Conservation (phyloP, 2,329 filamentous ascomycete genomes). For the Sclerotinia glacialis region DNA sequence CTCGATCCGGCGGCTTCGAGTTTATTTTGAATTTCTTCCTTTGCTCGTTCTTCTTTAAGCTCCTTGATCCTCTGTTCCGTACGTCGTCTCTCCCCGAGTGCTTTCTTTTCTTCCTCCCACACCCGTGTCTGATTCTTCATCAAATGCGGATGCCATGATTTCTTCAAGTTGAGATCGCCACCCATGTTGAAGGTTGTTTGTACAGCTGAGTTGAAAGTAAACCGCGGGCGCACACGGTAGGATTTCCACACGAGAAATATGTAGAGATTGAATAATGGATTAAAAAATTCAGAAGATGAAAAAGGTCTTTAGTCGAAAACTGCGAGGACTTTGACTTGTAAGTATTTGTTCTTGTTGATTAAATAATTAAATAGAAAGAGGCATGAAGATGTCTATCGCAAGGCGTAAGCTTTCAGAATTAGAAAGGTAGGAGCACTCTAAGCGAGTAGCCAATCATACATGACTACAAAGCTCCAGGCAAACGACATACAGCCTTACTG, state of each 20-base stretch:
- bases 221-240: no score
- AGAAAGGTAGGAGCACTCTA: constrained; percentile 8
- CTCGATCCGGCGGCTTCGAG: constrained; percentile 85
- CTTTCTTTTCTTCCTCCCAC: constrained; percentile 88
- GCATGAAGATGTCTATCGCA: background rate
- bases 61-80: constrained; percentile 90
- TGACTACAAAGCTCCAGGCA: constrained; percentile 2
- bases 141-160: constrained; percentile 89
- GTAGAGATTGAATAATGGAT: background rate
- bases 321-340: background rate
- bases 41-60: constrained; percentile 86
- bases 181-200: constrained; percentile 63
- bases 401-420: constrained; percentile 14
- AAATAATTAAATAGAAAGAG: background rate
- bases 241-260: background rate
- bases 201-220: background rate
- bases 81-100: constrained; percentile 89
- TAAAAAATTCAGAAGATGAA: background rate
- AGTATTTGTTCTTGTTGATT: background rate
- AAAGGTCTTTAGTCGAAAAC: background rate
- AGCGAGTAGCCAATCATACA: constrained; percentile 18
- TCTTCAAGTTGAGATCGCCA: constrained; percentile 93
- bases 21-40: constrained; percentile 86
- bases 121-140: constrained; percentile 88
- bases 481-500: constrained; percentile 24